Percentiles rank a stretch among this genome's conserved stretches.
Evolutionary conservation across 2,329 filamentous ascomycete genomes (phyloP).

Genomic region (Talaromyces verruculosus): DNA sequence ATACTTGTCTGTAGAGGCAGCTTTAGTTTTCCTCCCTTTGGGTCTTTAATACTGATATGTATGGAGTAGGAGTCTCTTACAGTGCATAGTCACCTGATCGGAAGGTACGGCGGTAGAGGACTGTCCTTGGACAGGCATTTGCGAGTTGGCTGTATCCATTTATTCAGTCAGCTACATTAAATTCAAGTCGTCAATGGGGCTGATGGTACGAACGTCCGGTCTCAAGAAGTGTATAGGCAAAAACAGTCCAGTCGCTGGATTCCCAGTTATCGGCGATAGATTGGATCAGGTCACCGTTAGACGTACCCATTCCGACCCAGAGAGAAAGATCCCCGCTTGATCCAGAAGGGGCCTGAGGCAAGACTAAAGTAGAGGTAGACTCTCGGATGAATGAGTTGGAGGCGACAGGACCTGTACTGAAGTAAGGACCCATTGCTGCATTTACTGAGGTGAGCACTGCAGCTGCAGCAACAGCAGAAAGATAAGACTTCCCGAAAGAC

Average conservation of each 20-base stretch:
- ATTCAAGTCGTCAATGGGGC: background rate
- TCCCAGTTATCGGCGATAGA: constrained; percentile 46
- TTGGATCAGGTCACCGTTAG: constrained; percentile 50
- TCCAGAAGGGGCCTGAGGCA: constrained; percentile 42
- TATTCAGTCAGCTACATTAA: background rate
- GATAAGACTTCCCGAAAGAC: too few relatives aligned
- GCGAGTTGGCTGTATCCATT: constrained; percentile 29
- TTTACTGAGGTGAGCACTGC: constrained; percentile 11
- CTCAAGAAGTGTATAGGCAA: constrained; percentile 23
- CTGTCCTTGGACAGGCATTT: constrained; percentile 37
- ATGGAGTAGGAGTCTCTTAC: constrained; percentile 16
- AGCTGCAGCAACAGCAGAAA: constrained; percentile 22
- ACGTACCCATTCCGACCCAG: constrained; percentile 53
- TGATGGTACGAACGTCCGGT: background rate
- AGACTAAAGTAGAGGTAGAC: constrained; percentile 46
- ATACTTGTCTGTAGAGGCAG: constrained; percentile 34
- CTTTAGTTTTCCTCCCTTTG: background rate
- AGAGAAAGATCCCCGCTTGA: constrained; percentile 43
- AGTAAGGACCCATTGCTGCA: constrained; percentile 36
- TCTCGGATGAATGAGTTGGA: constrained; percentile 46
- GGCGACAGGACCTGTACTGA: constrained; percentile 48
- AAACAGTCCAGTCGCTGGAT: constrained; percentile 43
- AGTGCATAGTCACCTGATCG: constrained; percentile 46
- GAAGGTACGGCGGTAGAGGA: constrained; percentile 28
- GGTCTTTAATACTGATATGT: too few relatives aligned